A percentile compares a stretch with the other conserved stretches of the same genome.
Conservation (phyloP, 2,329 filamentous ascomycete genomes). For the Fusarium equiseti region DNA sequence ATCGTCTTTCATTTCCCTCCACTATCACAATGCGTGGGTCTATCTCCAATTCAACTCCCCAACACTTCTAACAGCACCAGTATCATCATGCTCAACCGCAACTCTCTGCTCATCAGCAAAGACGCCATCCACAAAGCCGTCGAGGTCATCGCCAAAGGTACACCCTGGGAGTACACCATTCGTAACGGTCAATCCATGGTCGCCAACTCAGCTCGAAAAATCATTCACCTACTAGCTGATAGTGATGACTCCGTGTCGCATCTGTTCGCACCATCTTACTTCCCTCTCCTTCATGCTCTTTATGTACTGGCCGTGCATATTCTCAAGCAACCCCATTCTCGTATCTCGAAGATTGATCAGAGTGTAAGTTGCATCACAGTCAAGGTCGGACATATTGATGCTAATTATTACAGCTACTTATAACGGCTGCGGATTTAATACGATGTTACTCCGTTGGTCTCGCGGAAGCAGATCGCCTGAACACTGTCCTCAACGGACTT, state of each 20-base stretch:
- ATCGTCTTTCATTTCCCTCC: not conserved
- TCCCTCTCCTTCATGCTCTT: not conserved
- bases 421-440: not conserved
- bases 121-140: conserved; percentile 7
- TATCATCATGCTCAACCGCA: conserved; percentile 10
- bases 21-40: conserved; percentile 13
- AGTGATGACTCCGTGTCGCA: not conserved
- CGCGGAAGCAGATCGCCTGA: accelerated
- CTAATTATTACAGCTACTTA: not conserved
- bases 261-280: not conserved
- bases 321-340: conserved; percentile 3
- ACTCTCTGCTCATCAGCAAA: not conserved
- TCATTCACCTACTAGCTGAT: not conserved
- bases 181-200: conserved; percentile 18
- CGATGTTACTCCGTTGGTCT: not conserved
- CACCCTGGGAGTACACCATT: conserved; percentile 3
- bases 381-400: accelerated
- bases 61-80: too few relatives aligned
- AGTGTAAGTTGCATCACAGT: not conserved
- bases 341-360: conserved; percentile 9
- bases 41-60: accelerated
- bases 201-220: conserved; percentile 9
- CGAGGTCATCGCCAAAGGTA: conserved; percentile 9
- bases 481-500: not conserved
- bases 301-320: conserved; percentile 12